Base-by-base conservation (phyloP, 352 stramenopile genomes). In the Globisporangium nagaii region DNA sequence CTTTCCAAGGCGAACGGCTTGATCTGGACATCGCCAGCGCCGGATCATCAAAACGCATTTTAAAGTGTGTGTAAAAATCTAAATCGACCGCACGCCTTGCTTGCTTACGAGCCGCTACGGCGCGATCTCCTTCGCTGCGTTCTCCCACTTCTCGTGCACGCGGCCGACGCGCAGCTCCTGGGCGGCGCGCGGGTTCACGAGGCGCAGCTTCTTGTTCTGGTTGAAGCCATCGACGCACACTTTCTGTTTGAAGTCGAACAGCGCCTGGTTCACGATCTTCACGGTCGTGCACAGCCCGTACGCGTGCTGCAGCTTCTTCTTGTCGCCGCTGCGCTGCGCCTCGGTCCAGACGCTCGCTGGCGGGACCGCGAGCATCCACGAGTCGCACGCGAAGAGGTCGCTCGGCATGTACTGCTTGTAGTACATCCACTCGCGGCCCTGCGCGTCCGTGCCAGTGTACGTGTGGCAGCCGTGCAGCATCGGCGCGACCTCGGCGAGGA, bases 241-340 rank as follows among this genome's bases (percentile, higher is more conserved):
- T 5, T 63, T 63, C 27, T 63, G 61, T 48, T 85, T 86, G 55
- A 78, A 80, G 30, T 82, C 66, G 3, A 88, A 58, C n/a, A 93
- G 64, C 45, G 73, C 79, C 31, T 75, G 68, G 50, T 93, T 93
- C 20, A 88, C 66, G 25, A 84, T 46, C 56, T 88, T 90, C 49
- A 93, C 67, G 49, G 65, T 79, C 32, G 83, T 93, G 58, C 80
- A 93, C n/a, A 93, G 45, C 13, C 79, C 80, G 35, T 89, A 93
- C 15, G 68, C 80, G 41, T 89, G 65, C 42, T 78, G 55, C 67
- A 90, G 77, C 12, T 53, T 49, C 49, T 78, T 62, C 24, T 62
- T 49, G 48, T 91, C 69, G 17, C 64, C 56, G 6, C 60, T 65
- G 28, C 65, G 52, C 61, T 88, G 84, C 13, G 77, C 77, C 22